Evolutionary conservation across 1,284 basidiomycete genomes (phyloP).

Genomic region (Leccinum subrobustum): DNA sequence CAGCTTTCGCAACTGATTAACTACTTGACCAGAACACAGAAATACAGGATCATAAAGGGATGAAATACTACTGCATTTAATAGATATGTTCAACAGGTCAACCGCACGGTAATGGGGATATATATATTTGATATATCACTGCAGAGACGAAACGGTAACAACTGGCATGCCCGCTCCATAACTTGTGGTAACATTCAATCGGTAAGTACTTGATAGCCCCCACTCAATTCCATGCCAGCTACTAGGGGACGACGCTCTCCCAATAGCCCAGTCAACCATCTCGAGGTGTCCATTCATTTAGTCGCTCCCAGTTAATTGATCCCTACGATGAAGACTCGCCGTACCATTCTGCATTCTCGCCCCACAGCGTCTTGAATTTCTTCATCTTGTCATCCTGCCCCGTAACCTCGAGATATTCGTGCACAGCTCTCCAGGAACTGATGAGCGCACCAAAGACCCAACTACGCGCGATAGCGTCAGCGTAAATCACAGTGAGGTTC

Average conservation of each 20-base stretch:
- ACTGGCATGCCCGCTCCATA: not conserved
- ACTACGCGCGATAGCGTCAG: not conserved
- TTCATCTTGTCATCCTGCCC: conserved; percentile 10
- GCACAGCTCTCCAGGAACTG: not conserved
- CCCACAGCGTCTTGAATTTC: conserved; percentile 20
- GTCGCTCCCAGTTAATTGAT: not conserved
- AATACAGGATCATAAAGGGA: no score
- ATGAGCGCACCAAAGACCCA: conserved; percentile 21
- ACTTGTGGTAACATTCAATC: not conserved
- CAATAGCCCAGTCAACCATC: not conserved
- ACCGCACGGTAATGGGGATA: no score
- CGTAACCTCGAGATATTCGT: not conserved
- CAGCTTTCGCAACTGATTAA: no score
- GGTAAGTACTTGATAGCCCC: not conserved
- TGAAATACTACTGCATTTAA: no score
- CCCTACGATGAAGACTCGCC: not conserved
- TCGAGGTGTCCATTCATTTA: not conserved
- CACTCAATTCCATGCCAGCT: not conserved
- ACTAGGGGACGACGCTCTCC: not conserved
- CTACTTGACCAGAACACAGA: no score
- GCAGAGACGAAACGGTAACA: not conserved
- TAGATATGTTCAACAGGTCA: no score
- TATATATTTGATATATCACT: no score
- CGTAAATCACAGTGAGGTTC: not conserved
- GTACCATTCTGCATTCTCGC: conserved; percentile 23